These are phyloP conservation scores for Xylariales sp. DNA, from an alignment of 2,329 filamentous ascomycete species.

Conservation along the genomic window DNA sequence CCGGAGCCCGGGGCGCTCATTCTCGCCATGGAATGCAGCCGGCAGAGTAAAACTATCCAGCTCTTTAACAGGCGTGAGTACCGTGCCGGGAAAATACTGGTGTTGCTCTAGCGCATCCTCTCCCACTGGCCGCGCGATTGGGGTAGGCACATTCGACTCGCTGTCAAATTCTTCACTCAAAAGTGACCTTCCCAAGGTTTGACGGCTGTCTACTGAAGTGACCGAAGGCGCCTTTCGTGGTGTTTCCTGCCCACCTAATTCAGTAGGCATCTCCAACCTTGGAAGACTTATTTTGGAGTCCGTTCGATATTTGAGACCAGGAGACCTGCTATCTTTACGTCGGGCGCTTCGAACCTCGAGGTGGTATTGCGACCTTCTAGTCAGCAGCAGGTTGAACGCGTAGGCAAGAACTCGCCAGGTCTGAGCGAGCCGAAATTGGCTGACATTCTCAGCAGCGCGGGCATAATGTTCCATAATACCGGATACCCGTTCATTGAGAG, in stretches of 20 bases:
- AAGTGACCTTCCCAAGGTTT: constrained; percentile 36
- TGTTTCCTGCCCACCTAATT: constrained; percentile 17
- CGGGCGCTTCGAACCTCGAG: constrained; percentile 42
- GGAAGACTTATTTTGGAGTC: constrained; percentile 12
- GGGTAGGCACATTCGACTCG: constrained; percentile 59
- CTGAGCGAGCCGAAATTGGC: constrained; percentile 56
- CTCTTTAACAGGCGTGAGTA: constrained; percentile 44
- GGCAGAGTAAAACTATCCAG: constrained; percentile 47
- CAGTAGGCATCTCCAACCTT: constrained; percentile 16
- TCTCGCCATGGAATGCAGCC: constrained; percentile 34
- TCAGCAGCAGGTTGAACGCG: constrained; percentile 49
- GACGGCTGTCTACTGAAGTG: constrained; percentile 29
- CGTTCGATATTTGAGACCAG: constrained; percentile 8
- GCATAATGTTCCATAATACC: constrained; percentile 54
- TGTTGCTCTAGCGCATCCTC: constrained; percentile 26
- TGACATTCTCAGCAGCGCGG: constrained; percentile 49
- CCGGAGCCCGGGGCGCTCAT: constrained; percentile 31
- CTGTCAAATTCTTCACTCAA: constrained; percentile 55
- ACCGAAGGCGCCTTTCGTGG: constrained; percentile 22
- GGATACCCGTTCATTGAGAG: constrained; percentile 43
- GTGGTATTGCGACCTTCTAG: constrained; percentile 53
- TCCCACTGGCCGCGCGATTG: constrained; percentile 49
- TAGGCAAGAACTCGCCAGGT: constrained; percentile 60
- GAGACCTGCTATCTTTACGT: constrained; percentile 13
- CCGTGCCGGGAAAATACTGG: constrained; percentile 24